Evolutionary conservation across 2,329 filamentous ascomycete genomes (phyloP).

Genomic region (Aspergillus japonicus): DNA sequence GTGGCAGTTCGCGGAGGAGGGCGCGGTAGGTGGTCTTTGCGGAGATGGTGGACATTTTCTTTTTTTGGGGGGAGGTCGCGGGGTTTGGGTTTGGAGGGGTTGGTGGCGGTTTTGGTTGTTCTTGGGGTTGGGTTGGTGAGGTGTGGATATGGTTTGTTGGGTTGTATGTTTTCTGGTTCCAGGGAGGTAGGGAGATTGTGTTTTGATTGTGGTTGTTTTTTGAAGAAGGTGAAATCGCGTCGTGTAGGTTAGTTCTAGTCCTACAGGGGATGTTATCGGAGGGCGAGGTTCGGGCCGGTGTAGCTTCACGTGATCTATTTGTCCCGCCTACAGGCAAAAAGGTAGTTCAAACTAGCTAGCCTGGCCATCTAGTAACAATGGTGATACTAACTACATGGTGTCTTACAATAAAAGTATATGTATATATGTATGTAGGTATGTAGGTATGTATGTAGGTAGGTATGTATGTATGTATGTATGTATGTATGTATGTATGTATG

Average conservation of each 20-base stretch:
- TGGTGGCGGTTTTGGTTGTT: background rate
- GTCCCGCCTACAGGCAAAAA: background rate
- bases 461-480: background rate
- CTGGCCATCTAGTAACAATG: background rate
- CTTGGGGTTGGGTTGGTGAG: background rate
- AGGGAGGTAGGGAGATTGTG: too few relatives aligned
- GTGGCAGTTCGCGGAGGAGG: slow-evolving; percentile 83
- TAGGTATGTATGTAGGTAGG: too few relatives aligned
- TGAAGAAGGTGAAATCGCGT: too few relatives aligned
- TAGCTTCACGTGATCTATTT: background rate
- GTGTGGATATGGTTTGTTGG: too few relatives aligned
- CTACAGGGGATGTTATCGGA: too few relatives aligned
- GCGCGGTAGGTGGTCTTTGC: slow-evolving; percentile 80
- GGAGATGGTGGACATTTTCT: slow-evolving; percentile 31
- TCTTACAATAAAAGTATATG: background rate
- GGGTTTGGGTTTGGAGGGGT: background rate
- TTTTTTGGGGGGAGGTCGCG: background rate
- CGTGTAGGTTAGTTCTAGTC: too few relatives aligned
- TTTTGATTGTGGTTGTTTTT: too few relatives aligned
- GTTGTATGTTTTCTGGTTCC: too few relatives aligned
- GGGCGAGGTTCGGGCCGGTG: too few relatives aligned
- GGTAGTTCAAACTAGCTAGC: background rate
- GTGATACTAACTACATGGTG: slow-evolving; percentile 9
- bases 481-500: slow-evolving; percentile 18
- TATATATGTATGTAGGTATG: background rate